Base-by-base conservation (phyloP, 257 asterid genomes). In the Nicotiana knightiana region DNA sequence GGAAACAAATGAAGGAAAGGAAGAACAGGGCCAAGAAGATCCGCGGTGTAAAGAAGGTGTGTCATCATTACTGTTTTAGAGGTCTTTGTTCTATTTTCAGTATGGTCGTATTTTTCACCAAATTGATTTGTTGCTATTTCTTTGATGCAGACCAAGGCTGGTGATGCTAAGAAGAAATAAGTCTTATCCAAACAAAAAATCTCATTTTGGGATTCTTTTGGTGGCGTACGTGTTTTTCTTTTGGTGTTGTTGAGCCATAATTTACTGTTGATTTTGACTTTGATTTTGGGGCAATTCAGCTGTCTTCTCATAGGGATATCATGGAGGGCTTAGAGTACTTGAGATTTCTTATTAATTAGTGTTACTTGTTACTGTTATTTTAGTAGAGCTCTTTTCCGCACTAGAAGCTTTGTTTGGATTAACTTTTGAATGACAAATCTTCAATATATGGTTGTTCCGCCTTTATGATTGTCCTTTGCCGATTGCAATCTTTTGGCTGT, bases 111-210 rank as follows among this genome's bases (percentile, higher is more conserved):
- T 37, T 37, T 3, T 39, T 79, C 26, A 37, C 54, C 21, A 17
- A 77, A 9, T 37, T 51, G 51, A 3, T 30, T 65, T 26, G 39
- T 10, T 81, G 21, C 15, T 43, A 18, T 55, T 35, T 32, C 28
- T 68, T 67, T 61, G 58, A 33, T 81, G 78, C 84, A 81, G 84
- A 81, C 84, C 51, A 81, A 81, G 80, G 84, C 84, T 54, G 84
- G 84, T 66, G 84, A 81, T 67, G 84, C 84, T n/a, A 81, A 81
- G 67, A 81, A 81, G 80, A 81, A 81, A 68, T 81, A 28, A 81
- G 84, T 67, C 64, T 32, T 26, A 5, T 0, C 59, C 58, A n/a
- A 39, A 64, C 82, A 79, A 24, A 79, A 67, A 58, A 37, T 79
- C 59, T 61, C 71, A 28, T 59, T 37, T 46, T 59, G 58, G 54